Percentiles rank a stretch among this genome's conserved stretches.
These are phyloP conservation scores for Saccharomycopsis hybrid DNA, from an alignment of 1,139 yeast genomes.

Conservation along the genomic window DNA sequence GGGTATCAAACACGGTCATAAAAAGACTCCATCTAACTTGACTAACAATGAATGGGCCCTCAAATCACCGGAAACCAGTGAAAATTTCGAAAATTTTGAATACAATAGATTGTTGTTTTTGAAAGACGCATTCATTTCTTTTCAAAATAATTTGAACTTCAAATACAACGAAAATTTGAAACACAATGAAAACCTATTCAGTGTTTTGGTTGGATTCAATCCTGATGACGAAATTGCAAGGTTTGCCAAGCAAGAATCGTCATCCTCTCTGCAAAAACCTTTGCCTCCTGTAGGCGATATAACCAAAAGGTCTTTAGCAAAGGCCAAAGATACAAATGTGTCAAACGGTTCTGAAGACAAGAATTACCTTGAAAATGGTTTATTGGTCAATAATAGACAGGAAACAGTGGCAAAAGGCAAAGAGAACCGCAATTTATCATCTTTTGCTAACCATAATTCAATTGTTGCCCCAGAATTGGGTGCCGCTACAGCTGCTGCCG, in stretches of 20 bases:
- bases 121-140: constrained; percentile 62
- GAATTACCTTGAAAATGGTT: not conserved
- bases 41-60: constrained; percentile 17
- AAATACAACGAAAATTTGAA: constrained; percentile 40
- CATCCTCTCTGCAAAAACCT: constrained; percentile 23
- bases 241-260: constrained; percentile 37
- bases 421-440: not conserved
- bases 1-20: constrained; percentile 3
- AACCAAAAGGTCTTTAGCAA: constrained; percentile 18
- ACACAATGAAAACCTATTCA: constrained; percentile 60
- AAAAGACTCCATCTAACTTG: not conserved
- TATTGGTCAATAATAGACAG: not conserved
- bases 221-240: constrained; percentile 53
- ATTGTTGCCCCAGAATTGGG: not conserved
- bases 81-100: constrained; percentile 72
- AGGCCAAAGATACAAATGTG: constrained; percentile 19
- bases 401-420: constrained; percentile 2
- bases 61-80: constrained; percentile 60
- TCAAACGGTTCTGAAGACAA: not conserved
- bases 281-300: constrained; percentile 22
- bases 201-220: constrained; percentile 54
- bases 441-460: not conserved
- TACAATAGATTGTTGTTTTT: constrained; percentile 56
- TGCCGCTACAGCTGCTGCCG: not conserved
- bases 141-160: constrained; percentile 56